phyloP scores from a whole-genome alignment of 306 rosid genomes.

The Cyamopsis tetragonoloba region DNA sequence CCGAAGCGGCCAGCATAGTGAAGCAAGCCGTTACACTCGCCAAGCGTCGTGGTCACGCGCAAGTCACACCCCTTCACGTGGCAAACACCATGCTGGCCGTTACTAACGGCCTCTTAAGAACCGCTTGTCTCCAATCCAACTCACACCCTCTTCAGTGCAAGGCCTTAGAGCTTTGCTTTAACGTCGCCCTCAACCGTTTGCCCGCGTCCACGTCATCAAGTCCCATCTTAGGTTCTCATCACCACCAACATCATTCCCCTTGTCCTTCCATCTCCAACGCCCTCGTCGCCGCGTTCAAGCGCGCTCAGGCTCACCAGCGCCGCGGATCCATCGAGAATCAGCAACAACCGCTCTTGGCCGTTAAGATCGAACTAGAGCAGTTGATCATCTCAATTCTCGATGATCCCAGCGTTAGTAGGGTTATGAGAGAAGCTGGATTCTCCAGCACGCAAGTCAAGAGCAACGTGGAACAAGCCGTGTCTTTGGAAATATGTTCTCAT shows the following conservation, averaged over 20 bases:
- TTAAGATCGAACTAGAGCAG: constrained; percentile 83
- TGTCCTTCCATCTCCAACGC: constrained; percentile 87
- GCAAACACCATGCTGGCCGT: constrained; percentile 78
- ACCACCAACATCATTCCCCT: constrained; percentile 38
- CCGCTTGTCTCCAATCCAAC: constrained; percentile 84
- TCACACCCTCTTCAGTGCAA: constrained; percentile 98
- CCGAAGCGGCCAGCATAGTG: constrained; percentile 67
- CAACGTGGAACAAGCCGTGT: constrained; percentile 81
- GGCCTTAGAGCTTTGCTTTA: constrained; percentile 97
- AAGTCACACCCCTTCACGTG: constrained; percentile 94
- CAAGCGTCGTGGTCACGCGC: constrained; percentile 87
- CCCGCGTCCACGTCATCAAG: constrained; percentile 72
- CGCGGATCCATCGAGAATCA: constrained; percentile 94
- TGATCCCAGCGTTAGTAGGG: constrained; percentile 95
- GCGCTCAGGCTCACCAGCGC: constrained; percentile 96
- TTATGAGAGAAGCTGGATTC: constrained; percentile 92
- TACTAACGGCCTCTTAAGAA: constrained; percentile 59
- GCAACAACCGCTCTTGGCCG: constrained; percentile 80
- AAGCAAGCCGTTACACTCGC: constrained; percentile 78
- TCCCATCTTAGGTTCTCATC: constrained; percentile 61
- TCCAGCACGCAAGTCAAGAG: constrained; percentile 81
- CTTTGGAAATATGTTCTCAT: constrained; percentile 66
- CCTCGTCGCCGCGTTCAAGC: constrained; percentile 91
- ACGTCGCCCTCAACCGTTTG: constrained; percentile 85
- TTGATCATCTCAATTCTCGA: constrained; percentile 85